Evolutionary conservation across 2,329 filamentous ascomycete genomes (phyloP).

Genomic region (Thelonectria discophora): DNA sequence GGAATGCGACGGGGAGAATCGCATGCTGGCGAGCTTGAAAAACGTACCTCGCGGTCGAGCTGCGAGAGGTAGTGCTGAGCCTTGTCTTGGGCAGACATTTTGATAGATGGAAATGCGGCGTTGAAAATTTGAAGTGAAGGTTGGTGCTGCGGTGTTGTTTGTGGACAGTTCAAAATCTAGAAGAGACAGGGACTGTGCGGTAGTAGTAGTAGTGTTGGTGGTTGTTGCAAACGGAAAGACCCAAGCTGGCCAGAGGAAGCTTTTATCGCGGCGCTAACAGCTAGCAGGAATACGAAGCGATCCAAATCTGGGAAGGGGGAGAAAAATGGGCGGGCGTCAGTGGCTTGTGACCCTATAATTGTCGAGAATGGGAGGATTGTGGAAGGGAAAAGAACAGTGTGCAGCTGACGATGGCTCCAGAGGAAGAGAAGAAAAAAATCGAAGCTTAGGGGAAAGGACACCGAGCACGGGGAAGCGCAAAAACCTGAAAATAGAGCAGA

Average conservation of each 20-base stretch:
- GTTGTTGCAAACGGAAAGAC: conserved; percentile 33
- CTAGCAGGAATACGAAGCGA: conserved; percentile 18
- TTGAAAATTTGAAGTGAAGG: conserved; percentile 23
- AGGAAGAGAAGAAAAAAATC: conserved; percentile 26
- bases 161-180: conserved; percentile 14
- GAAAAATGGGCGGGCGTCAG: conserved; percentile 44
- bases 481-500: conserved; percentile 15
- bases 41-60: conserved; percentile 83
- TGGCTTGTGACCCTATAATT: conserved; percentile 41
- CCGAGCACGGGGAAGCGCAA: conserved; percentile 2
- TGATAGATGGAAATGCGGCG: conserved; percentile 29
- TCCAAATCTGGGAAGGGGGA: conserved; percentile 40
- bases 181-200: conserved; percentile 28
- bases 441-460: conserved; percentile 30
- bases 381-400: conserved; percentile 15
- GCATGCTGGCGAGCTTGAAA: conserved; percentile 11
- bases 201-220: conserved; percentile 35
- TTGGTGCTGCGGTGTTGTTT: conserved; percentile 27
- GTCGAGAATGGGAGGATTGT: conserved; percentile 11
- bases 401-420: conserved; percentile 37
- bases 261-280: conserved; percentile 43
- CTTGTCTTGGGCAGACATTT: conserved; percentile 78
- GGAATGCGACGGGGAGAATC: conserved; percentile 24
- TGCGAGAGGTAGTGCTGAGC: conserved; percentile 78
- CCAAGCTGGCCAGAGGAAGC: conserved; percentile 33